Evolutionary conservation across 2,329 filamentous ascomycete species (phyloP), one percentile per base, ranked within the genome.

Genomic region (Cytospora mali): DNA sequence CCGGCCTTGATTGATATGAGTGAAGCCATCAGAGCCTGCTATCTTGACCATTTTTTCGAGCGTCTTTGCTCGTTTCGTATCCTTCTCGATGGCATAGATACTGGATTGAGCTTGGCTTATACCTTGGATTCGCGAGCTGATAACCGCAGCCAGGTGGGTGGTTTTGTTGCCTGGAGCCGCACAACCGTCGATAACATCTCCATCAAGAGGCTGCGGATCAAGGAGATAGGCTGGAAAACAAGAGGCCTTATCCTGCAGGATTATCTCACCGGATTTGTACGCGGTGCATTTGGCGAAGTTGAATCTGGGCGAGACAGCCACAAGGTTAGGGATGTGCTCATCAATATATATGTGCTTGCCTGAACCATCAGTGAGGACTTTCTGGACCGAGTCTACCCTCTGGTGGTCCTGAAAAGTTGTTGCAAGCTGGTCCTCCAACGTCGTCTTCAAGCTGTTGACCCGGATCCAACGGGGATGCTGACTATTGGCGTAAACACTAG

Each of bases 101-200:
- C 74, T 81, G 55, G 79, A 76, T 65, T 68, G 71, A 49, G 49
- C 51, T 31, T 68, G 65, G 21, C 64, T 67, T 31, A 69, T 74
- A 48, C 76, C 77, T 0, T 75, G 74, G 3, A 72, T 72, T 58
- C 76, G 77, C 55, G 75, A 77, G 58, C 74, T 79, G 55, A 95
- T 71, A 5, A 97, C 85, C 2, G 92, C 90, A 0, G 93, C 93
- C 53, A 96, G 77, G 74, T 98, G 95, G 9, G 94, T 98, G 1
- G 95, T 98, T 77, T 99, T 99, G 75, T 99, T 99, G 6, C 95
- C 95, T 1, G 95, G 95, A 0, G 95, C 95, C 0, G 95, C 92
- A 73, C 94, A 98, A 0, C 91, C 91, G 75, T 99, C 95, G n/a
- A 98, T 85, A 10, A 96, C 80, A 70, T 95, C 87, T 27, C 92